Conservation (phyloP, 2,329 filamentous ascomycete species). For the Pseudogymnoascus sp. region DNA sequence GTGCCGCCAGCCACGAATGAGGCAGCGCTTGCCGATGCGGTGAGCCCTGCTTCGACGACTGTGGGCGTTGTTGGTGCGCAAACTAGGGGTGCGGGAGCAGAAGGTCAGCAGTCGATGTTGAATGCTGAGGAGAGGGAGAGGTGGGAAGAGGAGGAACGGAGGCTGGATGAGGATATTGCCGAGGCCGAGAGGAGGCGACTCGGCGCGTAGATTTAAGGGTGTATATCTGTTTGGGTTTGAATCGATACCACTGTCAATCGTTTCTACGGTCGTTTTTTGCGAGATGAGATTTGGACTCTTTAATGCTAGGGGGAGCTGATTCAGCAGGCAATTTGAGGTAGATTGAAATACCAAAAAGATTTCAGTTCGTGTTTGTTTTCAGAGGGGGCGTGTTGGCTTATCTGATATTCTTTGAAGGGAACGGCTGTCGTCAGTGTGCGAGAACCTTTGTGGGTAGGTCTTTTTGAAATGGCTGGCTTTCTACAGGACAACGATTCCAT, state of each 20-base stretch:
- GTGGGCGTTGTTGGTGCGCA: neutral
- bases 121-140: neutral
- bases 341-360: neutral
- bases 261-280: neutral
- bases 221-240: neutral
- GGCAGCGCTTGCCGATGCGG: neutral
- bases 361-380: neutral
- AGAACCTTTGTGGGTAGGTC: neutral
- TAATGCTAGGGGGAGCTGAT: neutral
- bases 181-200: neutral
- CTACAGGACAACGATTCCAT: neutral
- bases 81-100: neutral
- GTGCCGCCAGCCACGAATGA: neutral
- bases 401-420: neutral
- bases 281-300: neutral
- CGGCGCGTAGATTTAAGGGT: neutral
- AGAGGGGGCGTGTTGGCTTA: neutral
- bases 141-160: neutral
- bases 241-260: neutral
- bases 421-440: neutral
- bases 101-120: neutral
- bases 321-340: neutral
- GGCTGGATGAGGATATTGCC: conserved; percentile 5
- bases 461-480: neutral
- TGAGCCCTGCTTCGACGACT: neutral